Base-by-base conservation (phyloP, 345 rosid species). In the Citrus hindsii region DNA sequence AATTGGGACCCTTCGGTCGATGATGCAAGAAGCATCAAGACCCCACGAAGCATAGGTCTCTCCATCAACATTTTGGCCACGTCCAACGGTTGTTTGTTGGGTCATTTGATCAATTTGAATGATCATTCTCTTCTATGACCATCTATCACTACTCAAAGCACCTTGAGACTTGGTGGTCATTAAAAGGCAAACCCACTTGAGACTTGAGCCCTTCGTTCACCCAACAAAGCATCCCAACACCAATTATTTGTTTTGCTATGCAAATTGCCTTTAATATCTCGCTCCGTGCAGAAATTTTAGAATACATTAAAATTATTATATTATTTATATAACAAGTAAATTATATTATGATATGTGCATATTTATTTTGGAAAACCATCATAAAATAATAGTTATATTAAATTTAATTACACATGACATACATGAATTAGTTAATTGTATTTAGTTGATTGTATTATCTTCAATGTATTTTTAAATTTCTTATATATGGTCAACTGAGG, bases 1-100 rank as follows among this genome's bases (percentile, higher is more conserved):
- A 25, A 55, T 53, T 82, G 84, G 88, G 86, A 10, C 84, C 87
- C 32, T 63, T 32, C n/a, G 84, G 87, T 83, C 83, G 16, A 77
- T 74, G 48, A 33, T 61, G 59, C 53, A 59, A 66, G 63, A 71
- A 67, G 75, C 88, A 85, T 8, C 3, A 35, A 62, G 83, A 35
- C 74, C 88, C 88, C 85, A 79, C 79, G 2, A 6, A 37, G 22
- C 67, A 28, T 42, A 53, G 19, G 9, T 48, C 22, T 48, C 71
- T 8, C 46, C 62, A 48, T 75, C 63, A 64, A 63, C 5, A 37
- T 27, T 72, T 60, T 32, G 42, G 65, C 51, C 86, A 67, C 59
- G 7, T 69, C 83, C 83, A 62, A 74, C 77, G 73, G 69, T 65
- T 64, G 18, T 13, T 46, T 10, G 3, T 13, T 46, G 51, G 51